Conservation (phyloP, 192 early-diverging fungal genomes). For the Paraglomus brasilianum region DNA sequence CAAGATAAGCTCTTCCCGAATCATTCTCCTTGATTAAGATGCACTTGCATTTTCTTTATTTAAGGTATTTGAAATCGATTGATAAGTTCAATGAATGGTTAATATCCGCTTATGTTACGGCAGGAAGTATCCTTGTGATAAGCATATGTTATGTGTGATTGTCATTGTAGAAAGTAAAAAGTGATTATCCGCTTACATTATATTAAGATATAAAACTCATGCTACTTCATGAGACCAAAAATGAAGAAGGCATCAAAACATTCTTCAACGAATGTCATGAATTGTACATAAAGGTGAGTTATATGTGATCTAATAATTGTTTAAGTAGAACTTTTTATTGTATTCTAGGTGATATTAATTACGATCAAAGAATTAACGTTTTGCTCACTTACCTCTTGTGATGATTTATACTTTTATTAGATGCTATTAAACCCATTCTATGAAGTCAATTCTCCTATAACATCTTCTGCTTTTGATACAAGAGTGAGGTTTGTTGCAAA, state of each 20-base stretch:
- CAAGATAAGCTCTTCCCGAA: slow-evolving; percentile 4
- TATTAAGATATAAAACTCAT: slow-evolving; percentile 69
- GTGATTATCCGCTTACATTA: background rate
- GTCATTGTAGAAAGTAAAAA: background rate
- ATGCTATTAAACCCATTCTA: slow-evolving; percentile 90
- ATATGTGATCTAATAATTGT: background rate
- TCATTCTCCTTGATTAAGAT: background rate
- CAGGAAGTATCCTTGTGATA: slow-evolving; percentile 63
- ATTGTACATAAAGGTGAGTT: slow-evolving; percentile 79
- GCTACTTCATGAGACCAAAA: slow-evolving; percentile 77
- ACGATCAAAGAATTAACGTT: background rate
- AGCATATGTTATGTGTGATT: background rate
- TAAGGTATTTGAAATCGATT: slow-evolving; percentile 89
- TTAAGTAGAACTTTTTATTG: background rate
- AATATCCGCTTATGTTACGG: slow-evolving; percentile 88
- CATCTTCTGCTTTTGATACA: slow-evolving; percentile 72
- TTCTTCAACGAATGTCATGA: slow-evolving; percentile 87
- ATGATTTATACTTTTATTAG: slow-evolving; percentile 47
- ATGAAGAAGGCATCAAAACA: slow-evolving; percentile 73
- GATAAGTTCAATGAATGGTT: slow-evolving; percentile 95
- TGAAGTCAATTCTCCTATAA: slow-evolving; percentile 79
- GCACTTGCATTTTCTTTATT: background rate
- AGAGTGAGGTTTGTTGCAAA: slow-evolving; percentile 74
- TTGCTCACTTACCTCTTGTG: slow-evolving; percentile 17
- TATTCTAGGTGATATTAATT: background rate